phyloP scores from a whole-genome alignment of 441 rosid species.

The Syzygium syzygioides region DNA sequence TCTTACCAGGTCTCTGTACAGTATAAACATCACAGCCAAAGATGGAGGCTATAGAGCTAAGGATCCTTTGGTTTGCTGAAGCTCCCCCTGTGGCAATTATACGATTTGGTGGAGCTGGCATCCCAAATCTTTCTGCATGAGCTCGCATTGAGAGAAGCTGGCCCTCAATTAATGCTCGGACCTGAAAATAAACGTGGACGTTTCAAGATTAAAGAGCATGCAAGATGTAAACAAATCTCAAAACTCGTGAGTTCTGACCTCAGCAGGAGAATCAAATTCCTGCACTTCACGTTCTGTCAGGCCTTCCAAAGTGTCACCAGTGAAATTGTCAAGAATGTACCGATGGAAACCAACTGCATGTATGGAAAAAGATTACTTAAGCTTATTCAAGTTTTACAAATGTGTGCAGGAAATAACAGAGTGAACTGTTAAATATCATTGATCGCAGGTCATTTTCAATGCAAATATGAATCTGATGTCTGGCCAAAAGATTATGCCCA shows the following conservation, averaged over 20 bases:
- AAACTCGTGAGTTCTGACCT: constrained; percentile 32
- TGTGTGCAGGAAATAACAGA: neutral
- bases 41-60: constrained; percentile 52
- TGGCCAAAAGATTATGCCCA: neutral
- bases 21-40: constrained; percentile 78
- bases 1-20: constrained; percentile 73
- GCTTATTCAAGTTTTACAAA: neutral
- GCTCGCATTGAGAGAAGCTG: constrained; percentile 88
- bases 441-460: neutral
- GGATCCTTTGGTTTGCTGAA: constrained; percentile 61
- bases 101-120: constrained; percentile 81
- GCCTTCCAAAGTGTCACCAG: constrained; percentile 32
- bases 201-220: neutral
- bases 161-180: constrained; percentile 80
- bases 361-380: neutral
- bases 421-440: neutral
- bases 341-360: constrained; percentile 78
- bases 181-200: constrained; percentile 30
- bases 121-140: constrained; percentile 79
- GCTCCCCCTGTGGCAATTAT: constrained; percentile 92
- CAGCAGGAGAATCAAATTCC: constrained; percentile 81
- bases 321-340: constrained; percentile 55
- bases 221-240: neutral
- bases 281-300: constrained; percentile 46
- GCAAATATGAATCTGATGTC: neutral